Percentiles rank a stretch among this genome's conserved stretches.
These are phyloP conservation scores for Scleroderma bovista DNA, from an alignment of 768 basidiomycete genomes.

Conservation along the genomic window DNA sequence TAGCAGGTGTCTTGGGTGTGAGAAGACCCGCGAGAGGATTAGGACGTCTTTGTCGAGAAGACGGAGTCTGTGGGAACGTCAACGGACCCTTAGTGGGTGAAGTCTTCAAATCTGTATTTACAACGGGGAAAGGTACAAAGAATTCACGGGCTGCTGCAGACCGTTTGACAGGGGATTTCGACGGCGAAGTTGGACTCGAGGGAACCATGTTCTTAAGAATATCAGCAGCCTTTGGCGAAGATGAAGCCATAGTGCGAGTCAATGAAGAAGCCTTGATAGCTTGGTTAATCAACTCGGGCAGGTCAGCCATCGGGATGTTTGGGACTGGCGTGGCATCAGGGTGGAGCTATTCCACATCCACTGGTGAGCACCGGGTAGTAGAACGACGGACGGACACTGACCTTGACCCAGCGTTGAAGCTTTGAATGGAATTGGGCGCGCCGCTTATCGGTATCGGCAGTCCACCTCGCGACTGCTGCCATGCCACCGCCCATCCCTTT, in stretches of 20 bases:
- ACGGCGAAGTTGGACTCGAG: slow-evolving; percentile 31
- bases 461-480: slow-evolving; percentile 88
- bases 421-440: slow-evolving; percentile 54
- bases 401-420: slow-evolving; percentile 60
- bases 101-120: slow-evolving; percentile 27
- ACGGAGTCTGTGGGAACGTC: slow-evolving; percentile 63
- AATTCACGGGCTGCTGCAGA: slow-evolving; percentile 8
- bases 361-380: slow-evolving; percentile 3
- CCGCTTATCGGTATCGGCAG: slow-evolving; percentile 59
- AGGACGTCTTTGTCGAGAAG: slow-evolving; percentile 36
- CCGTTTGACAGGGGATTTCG: slow-evolving; percentile 32
- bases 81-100: slow-evolving; percentile 45
- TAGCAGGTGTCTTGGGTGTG: slow-evolving; percentile 34
- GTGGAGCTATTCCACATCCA: slow-evolving; percentile 43
- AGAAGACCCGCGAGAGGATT: slow-evolving; percentile 33
- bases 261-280: slow-evolving; percentile 57
- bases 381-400: slow-evolving; percentile 19
- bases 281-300: slow-evolving; percentile 50
- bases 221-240: slow-evolving; percentile 57
- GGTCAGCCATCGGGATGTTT: slow-evolving; percentile 55
- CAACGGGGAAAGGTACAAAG: slow-evolving; percentile 42
- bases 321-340: slow-evolving; percentile 39
- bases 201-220: slow-evolving; percentile 27
- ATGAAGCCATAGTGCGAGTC: slow-evolving; percentile 65
- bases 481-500: slow-evolving; percentile 78